A percentile compares a stretch with the other conserved stretches of the same genome.
Conservation (phyloP, 2,329 filamentous ascomycete genomes). For the Colletotrichum endophyticum region DNA sequence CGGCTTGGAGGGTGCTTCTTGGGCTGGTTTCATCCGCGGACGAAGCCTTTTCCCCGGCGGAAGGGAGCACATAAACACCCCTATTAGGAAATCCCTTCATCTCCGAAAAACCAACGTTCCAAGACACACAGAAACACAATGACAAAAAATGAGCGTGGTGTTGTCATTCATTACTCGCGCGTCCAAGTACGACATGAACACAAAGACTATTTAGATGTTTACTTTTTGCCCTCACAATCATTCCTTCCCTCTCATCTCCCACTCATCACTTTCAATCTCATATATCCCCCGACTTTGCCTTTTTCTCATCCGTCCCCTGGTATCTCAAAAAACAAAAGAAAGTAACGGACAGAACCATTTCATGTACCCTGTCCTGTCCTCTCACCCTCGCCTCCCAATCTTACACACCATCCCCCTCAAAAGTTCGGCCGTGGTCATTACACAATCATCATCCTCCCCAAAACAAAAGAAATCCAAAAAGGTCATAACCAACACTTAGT, state of each 20-base stretch:
- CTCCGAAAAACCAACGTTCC: background rate
- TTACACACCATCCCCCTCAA: background rate
- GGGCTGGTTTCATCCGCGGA: too few species aligned
- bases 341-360: background rate
- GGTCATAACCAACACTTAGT: conserved; percentile 24
- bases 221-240: background rate
- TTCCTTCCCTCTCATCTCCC: background rate
- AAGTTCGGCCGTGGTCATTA: background rate
- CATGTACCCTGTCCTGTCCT: background rate
- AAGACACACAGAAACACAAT: background rate
- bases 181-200: background rate
- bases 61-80: background rate
- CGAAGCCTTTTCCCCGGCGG: too few species aligned
- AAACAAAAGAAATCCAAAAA: background rate
- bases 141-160: background rate
- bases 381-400: background rate
- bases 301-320: background rate
- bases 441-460: background rate
- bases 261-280: background rate
- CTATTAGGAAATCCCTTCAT: background rate
- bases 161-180: background rate
- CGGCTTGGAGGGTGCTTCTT: too few species aligned
- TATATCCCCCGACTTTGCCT: accelerated
- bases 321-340: background rate
- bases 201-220: background rate